Conservation (phyloP, 2,329 filamentous ascomycete species). For the Diatrype stigma region DNA sequence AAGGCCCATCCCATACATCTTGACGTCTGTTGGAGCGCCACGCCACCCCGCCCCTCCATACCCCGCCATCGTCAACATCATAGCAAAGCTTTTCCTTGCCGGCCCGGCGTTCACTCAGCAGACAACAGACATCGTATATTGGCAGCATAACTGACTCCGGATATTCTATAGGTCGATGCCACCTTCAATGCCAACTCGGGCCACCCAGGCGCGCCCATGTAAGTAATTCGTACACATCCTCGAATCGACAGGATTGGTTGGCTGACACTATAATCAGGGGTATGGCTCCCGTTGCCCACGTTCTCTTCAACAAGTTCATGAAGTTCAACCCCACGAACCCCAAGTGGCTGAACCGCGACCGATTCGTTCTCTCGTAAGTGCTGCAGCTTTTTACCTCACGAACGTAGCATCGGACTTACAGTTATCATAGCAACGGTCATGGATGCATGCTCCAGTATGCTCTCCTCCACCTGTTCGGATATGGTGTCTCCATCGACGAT, state of each 20-base stretch:
- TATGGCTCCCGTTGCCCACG: constrained; percentile 92
- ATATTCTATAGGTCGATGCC: constrained; percentile 79
- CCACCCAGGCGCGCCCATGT: constrained; percentile 98
- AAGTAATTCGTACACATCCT: constrained; percentile 29
- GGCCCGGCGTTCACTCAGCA: neutral
- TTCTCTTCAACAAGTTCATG: constrained; percentile 99
- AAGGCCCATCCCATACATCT: neutral
- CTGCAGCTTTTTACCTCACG: neutral
- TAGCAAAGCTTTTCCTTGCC: constrained; percentile 6
- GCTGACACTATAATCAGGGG: constrained; percentile 43
- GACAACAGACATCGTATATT: constrained; percentile 12
- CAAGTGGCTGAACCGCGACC: constrained; percentile 93
- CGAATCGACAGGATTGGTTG: constrained; percentile 2
- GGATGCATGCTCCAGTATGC: constrained; percentile 99
- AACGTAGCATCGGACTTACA: constrained; percentile 9
- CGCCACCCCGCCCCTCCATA: constrained; percentile 26
- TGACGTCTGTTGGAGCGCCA: neutral
- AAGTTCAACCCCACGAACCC: constrained; percentile 99
- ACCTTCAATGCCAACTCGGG: constrained; percentile 94
- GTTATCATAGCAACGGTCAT: constrained; percentile 76
- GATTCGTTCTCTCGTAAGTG: constrained; percentile 97
- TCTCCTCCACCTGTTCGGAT: constrained; percentile 94
- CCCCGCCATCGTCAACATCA: constrained; percentile 28
- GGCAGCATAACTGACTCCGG: constrained; percentile 12
- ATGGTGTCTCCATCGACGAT: constrained; percentile 80